Base-by-base conservation (phyloP, 371 early-diverging fungal species). In the Syncephalastrum contaminatum region DNA sequence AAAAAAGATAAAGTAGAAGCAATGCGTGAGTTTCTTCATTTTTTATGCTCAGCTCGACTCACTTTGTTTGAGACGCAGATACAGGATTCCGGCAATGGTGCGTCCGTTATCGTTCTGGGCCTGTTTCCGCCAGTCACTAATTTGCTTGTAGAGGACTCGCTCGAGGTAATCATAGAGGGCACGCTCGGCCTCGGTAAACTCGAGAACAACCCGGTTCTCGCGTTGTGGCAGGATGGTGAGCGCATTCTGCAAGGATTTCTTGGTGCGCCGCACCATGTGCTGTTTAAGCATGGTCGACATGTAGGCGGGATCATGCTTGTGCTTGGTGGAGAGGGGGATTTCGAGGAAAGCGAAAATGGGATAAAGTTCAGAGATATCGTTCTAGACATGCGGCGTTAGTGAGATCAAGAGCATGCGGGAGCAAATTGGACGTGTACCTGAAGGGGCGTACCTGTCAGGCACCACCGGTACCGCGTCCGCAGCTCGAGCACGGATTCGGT, bases 371-470 rank as follows among this genome's bases (percentile, higher is more conserved):
- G 67, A 49, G 18, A 72, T 46, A 40, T 75, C 58, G 41, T 75
- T 75, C 66, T 73, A 12, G 16, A 43, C 25, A n/a, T 5, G 5
- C 21, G 20, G 10, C 4, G 12, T 42, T 8, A 45, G 27, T 15
- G 18, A 41, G n/a, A 36, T 27, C 8, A 8, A 20, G 22, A 36
- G 12, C 48, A 5, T 48, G 25, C 25, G 4, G 47, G 21, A 36
- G 14, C 15, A 49, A 15, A 24, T 27, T 21, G 13, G 15, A 22
- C n/a, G 18, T 24, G 44, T 72, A 72, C 73, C 70, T 93, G 93
- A 8, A 73, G 55, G 6, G 85, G 83, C 15, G 87, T 93, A 50
- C 96, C 97, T 13, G 94, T 90, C 39, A 97, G 69, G 53, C 94
- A 89, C 90, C 94, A 93, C 49, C 91, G 77, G 47, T 84, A 72